A percentile compares a stretch with the other conserved stretches of the same genome.
These are phyloP conservation scores for Entamoeba dispar DNA, from an alignment of 208 protist species.

Conservation along the genomic window DNA sequence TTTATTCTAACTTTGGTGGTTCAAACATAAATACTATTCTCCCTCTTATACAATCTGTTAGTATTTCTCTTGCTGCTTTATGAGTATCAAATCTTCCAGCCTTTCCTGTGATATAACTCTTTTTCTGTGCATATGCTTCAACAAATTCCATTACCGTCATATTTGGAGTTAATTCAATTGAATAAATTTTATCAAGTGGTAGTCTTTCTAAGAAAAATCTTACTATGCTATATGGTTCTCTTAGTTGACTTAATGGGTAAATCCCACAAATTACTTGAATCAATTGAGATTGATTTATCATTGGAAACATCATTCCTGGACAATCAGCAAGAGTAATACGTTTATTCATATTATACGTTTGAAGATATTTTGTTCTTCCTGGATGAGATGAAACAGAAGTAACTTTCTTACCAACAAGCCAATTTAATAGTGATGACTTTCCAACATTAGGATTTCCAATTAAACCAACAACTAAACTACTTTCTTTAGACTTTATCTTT, in stretches of 20 bases:
- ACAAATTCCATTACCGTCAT: not conserved
- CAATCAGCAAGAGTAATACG: constrained; percentile 16
- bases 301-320: constrained; percentile 12
- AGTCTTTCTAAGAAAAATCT: not conserved
- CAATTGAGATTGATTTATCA: not conserved
- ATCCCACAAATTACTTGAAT: not conserved
- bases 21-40: not conserved
- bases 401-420: not conserved
- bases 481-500: constrained; percentile 43
- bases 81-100: not conserved
- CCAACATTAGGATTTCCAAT: constrained; percentile 30
- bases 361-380: constrained; percentile 31
- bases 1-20: not conserved
- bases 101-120: not conserved
- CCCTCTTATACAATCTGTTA: not conserved
- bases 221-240: not conserved
- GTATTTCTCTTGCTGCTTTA: not conserved
- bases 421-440: constrained; percentile 20
- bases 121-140: not conserved
- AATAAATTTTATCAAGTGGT: not conserved
- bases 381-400: constrained; percentile 13
- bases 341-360: constrained; percentile 8
- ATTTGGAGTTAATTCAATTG: not conserved
- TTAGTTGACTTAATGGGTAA: not conserved
- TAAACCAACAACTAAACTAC: constrained; percentile 25